phyloP scores from a whole-genome alignment of 1,284 basidiomycete genomes.

The Rhodofomes roseus region DNA sequence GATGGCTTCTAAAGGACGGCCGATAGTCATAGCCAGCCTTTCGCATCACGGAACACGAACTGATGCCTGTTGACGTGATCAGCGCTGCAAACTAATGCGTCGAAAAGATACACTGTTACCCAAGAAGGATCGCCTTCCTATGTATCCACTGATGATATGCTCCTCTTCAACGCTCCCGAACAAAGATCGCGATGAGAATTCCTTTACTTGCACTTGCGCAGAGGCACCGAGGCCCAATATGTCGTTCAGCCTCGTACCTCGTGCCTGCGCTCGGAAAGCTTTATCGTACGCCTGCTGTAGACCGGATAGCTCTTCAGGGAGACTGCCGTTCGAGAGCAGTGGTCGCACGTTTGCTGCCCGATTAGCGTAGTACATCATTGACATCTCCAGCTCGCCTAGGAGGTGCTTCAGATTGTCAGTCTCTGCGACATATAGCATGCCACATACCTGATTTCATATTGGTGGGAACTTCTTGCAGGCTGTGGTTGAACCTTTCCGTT shows the following conservation, averaged over 20 bases:
- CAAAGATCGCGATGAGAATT: background rate
- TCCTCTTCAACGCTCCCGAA: background rate
- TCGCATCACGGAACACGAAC: too few species aligned
- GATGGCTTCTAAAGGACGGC: too few species aligned
- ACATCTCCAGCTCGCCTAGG: background rate
- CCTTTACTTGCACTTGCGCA: background rate
- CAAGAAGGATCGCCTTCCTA: too few species aligned
- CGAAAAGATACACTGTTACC: too few species aligned
- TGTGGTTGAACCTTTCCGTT: background rate
- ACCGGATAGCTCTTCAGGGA: background rate
- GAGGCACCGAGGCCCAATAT: background rate
- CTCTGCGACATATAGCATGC: background rate
- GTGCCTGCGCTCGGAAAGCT: background rate
- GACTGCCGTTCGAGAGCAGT: background rate
- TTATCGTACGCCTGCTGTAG: background rate
- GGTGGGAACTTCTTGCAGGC: background rate
- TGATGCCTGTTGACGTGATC: too few species aligned
- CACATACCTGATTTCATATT: background rate
- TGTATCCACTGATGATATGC: background rate
- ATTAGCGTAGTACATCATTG: background rate
- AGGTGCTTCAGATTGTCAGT: background rate
- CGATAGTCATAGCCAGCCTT: too few species aligned
- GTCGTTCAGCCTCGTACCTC: background rate
- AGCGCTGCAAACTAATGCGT: too few species aligned
- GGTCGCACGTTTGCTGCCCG: background rate